phyloP scores from a whole-genome alignment of 495 filamentous ascomycete genomes.

The Penicillium lagena region DNA sequence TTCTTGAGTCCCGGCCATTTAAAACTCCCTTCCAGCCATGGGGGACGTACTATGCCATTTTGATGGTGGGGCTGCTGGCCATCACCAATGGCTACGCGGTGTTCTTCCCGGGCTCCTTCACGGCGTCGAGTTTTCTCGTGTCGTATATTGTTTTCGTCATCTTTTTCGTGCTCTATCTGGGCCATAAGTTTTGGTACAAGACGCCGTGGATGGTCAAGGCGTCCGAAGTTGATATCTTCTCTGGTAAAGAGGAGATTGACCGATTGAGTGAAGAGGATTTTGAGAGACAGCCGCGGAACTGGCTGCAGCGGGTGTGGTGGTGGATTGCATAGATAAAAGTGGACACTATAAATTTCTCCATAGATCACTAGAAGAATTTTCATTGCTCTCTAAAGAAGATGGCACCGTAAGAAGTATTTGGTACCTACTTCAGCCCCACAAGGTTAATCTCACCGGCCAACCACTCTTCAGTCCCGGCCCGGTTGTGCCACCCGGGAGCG shows the following conservation, averaged over 20 bases:
- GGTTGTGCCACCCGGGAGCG: slow-evolving; percentile 18
- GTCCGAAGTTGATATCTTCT: slow-evolving; percentile 24
- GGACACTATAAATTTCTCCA: neutral
- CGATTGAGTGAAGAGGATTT: slow-evolving; percentile 20
- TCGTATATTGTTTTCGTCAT: slow-evolving; percentile 48
- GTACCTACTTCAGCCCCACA: neutral
- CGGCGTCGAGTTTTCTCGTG: slow-evolving; percentile 43
- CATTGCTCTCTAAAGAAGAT: neutral
- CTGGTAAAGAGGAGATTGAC: slow-evolving; percentile 27
- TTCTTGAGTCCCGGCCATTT: slow-evolving; percentile 47
- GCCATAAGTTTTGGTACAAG: slow-evolving; percentile 25
- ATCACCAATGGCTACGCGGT: slow-evolving; percentile 60
- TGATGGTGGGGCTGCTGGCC: slow-evolving; percentile 50
- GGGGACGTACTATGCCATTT: slow-evolving; percentile 46
- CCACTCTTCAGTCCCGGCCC: slow-evolving; percentile 9
- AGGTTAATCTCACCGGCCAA: neutral
- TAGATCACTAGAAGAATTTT: too few relatives aligned
- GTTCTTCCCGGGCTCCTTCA: slow-evolving; percentile 49
- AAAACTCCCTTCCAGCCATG: slow-evolving; percentile 48
- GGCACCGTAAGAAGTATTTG: neutral
- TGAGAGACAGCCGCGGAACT: slow-evolving; percentile 20
- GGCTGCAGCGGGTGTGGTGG: slow-evolving; percentile 27
- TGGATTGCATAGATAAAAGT: slow-evolving; percentile 17
- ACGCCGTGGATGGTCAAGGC: slow-evolving; percentile 47
- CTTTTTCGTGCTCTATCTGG: slow-evolving; percentile 62